phyloP scores from a whole-genome alignment of 352 stramenopile species.

The Pythium utonaiense region DNA sequence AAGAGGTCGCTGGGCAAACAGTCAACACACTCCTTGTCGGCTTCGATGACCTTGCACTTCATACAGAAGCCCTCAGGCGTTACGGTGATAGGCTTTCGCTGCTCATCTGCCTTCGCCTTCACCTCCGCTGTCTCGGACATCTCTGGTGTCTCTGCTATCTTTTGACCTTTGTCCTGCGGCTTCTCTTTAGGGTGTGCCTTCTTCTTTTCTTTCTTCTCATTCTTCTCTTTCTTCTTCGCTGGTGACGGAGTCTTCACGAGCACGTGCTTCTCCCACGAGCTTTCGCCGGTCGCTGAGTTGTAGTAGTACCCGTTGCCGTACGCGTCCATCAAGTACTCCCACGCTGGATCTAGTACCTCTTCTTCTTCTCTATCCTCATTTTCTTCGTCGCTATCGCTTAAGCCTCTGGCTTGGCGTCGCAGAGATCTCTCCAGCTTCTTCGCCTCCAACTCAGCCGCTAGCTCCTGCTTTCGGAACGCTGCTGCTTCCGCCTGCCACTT shows the following conservation, averaged over 20 bases:
- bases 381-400: slow-evolving; percentile 7
- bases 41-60: slow-evolving; percentile 29
- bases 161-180: neutral
- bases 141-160: neutral
- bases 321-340: slow-evolving; percentile 34
- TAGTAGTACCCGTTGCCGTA: slow-evolving; percentile 68
- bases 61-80: slow-evolving; percentile 33
- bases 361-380: slow-evolving; percentile 6
- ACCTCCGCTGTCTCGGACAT: too few species aligned
- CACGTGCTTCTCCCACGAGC: slow-evolving; percentile 44
- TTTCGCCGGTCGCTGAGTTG: slow-evolving; percentile 46
- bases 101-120: neutral
- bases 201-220: neutral
- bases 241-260: neutral
- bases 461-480: slow-evolving; percentile 38
- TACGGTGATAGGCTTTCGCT: neutral
- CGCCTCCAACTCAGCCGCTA: slow-evolving; percentile 33
- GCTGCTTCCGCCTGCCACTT: slow-evolving; percentile 49
- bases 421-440: slow-evolving; percentile 19
- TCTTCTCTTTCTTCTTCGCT: slow-evolving; percentile 7
- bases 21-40: slow-evolving; percentile 58
- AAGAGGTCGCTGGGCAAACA: slow-evolving; percentile 25
- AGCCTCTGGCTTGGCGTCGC: neutral
- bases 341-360: slow-evolving; percentile 13
- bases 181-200: neutral